These are phyloP conservation scores for Trebouxia gelatinosa DNA, from an alignment of 163 green algal genomes.

Conservation along the genomic window DNA sequence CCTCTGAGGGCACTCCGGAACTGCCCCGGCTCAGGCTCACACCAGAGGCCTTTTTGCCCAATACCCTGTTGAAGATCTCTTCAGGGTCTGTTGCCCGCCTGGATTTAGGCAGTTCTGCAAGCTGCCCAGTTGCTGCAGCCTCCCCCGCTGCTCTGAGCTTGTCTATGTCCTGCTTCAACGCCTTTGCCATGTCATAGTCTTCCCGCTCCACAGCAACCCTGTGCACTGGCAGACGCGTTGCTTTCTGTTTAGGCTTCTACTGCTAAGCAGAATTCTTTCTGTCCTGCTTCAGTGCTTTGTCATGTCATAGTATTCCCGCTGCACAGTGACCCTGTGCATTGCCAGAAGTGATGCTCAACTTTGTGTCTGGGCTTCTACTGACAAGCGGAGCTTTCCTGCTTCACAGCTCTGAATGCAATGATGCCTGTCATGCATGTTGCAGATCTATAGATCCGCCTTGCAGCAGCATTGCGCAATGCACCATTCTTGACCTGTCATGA, in stretches of 20 bases:
- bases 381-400: slow-evolving; percentile 88
- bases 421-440: too few species aligned
- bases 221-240: too few species aligned
- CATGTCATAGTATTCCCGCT: slow-evolving; percentile 85
- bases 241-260: too few species aligned
- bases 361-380: too few species aligned
- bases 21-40: too few species aligned
- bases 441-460: too few species aligned
- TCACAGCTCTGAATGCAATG: slow-evolving; percentile 93
- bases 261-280: too few species aligned
- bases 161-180: slow-evolving; percentile 87
- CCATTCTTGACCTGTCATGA: too few species aligned
- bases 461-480: too few species aligned
- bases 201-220: slow-evolving; percentile 70
- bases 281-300: slow-evolving; percentile 90
- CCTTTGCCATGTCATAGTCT: slow-evolving; percentile 94
- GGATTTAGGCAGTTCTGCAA: slow-evolving; percentile 11
- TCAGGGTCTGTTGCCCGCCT: slow-evolving; percentile 40
- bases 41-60: slow-evolving; percentile 31
- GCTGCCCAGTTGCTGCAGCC: background rate
- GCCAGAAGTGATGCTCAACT: too few species aligned
- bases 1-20: too few species aligned
- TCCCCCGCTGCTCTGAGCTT: slow-evolving; percentile 56
- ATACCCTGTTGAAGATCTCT: slow-evolving; percentile 57
- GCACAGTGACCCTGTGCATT: slow-evolving; percentile 72